Evolutionary conservation across 345 rosid genomes (phyloP).

Genomic region (Aethionema arabicum): DNA sequence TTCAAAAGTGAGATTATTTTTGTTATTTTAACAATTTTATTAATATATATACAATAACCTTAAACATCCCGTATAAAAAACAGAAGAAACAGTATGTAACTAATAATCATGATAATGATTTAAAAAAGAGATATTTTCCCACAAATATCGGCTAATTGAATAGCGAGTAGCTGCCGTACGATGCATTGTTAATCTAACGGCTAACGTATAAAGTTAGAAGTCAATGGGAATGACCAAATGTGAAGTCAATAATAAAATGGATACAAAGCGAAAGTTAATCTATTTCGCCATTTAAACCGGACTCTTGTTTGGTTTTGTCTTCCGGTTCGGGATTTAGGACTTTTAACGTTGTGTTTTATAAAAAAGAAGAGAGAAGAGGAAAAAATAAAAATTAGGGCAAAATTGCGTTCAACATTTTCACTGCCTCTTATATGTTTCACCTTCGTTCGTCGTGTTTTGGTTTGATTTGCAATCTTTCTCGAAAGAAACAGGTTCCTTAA

Average conservation of each 20-base stretch:
- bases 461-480: slow-evolving; percentile 2
- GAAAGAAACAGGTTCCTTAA: slow-evolving; percentile 11
- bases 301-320: background rate
- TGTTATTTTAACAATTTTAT: no score
- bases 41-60: no score
- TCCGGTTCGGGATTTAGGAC: slow-evolving; percentile 12
- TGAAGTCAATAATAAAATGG: background rate
- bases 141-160: no score
- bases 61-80: no score
- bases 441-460: slow-evolving; percentile 13
- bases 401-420: slow-evolving; percentile 24
- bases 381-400: slow-evolving; percentile 32
- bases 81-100: no score
- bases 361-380: background rate
- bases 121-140: no score
- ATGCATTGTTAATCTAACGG: slow-evolving; percentile 1
- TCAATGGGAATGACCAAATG: slow-evolving; percentile 14
- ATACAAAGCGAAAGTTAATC: slow-evolving; percentile 16
- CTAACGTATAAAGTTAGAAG: background rate
- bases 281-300: background rate
- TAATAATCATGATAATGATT: no score
- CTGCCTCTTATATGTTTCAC: slow-evolving; percentile 31
- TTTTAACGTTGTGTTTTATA: slow-evolving; percentile 1
- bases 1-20: no score
- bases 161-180: slow-evolving; percentile 9